Evolutionary conservation across 306 rosid species (phyloP), one percentile per base, ranked within the genome.

Genomic region (Sphenostylis stenocarpa): DNA sequence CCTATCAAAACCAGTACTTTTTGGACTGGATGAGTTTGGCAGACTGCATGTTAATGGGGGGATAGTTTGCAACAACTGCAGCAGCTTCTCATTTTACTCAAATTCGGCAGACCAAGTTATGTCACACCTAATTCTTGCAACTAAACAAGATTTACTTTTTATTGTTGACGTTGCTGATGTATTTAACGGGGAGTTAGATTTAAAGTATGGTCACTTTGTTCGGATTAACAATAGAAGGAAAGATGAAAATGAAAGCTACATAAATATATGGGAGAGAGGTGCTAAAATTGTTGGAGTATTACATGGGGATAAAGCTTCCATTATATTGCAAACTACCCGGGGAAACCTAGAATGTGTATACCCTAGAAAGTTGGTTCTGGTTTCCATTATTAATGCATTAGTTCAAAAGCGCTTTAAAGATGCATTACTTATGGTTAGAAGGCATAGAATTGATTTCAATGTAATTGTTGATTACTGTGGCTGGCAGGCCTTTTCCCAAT

Each of bases 391-490:
- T 63, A 90, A 89, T 85, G 97, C 98, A 80, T 82, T 95, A 80
- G 78, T 80, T 69, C 96, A 88, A 78, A 84, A 79, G 80, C 97
- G 96, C 65, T 95, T 90, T 77, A 91, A 80, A 86, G 96, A 91
- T 81, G 97, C 98, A 51, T 81, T 95, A 67, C 89, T 89, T 77
- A 87, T 95, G 97, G 91, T 95, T 64, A 92, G 99, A 87, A 94
- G 97, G 64, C 99, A 95, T 56, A 84, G 97, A 84, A 95, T 95
- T 85, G 97, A 95, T 82, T 95, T 95, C 81, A 95, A 92, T 66
- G 85, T 91, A 68, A 84, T 95, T 73, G 96, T 91, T 60, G 97
- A 95, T 84, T 86, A 85, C 67, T 82, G 93, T 86, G 96, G 99
- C 56, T 91, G 89, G 90, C 86, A 81, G 77, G 67, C 84, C 62